phyloP scores from a whole-genome alignment of 1,139 yeast species.

The Hemisphaericaspora lyxosophila region DNA sequence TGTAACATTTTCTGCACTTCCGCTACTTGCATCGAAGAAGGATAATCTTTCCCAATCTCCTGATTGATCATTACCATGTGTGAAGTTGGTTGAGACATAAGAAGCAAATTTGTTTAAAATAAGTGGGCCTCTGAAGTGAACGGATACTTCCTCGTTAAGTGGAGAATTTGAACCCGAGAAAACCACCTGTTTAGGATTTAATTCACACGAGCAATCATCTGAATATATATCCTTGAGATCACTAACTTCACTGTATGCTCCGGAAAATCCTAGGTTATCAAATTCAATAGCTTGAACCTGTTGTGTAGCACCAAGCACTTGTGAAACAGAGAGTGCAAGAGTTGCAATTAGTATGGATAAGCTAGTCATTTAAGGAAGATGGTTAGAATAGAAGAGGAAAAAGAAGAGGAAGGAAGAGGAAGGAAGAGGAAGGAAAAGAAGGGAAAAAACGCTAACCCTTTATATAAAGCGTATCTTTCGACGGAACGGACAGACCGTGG shows the following conservation, averaged over 20 bases:
- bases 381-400: no score
- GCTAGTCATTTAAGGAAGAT: not conserved
- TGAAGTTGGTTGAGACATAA: slow-evolving; percentile 43
- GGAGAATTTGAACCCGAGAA: slow-evolving; percentile 83
- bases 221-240: slow-evolving; percentile 43
- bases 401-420: no score
- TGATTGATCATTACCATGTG: slow-evolving; percentile 30
- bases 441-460: no score
- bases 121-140: slow-evolving; percentile 94
- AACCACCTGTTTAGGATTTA: slow-evolving; percentile 49
- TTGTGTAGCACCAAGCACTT: slow-evolving; percentile 2
- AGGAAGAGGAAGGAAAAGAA: no score
- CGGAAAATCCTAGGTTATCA: slow-evolving; percentile 71
- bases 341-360: not conserved
- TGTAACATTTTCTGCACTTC: slow-evolving; percentile 59
- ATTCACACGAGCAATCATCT: slow-evolving; percentile 63
- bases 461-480: no score
- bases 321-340: not conserved
- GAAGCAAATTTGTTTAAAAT: slow-evolving; percentile 73
- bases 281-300: slow-evolving; percentile 43
- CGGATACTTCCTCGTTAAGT: slow-evolving; percentile 81
- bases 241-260: slow-evolving; percentile 73
- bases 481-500: no score
- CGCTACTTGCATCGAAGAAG: slow-evolving; percentile 55
- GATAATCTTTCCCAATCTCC: slow-evolving; percentile 71